Conservation (phyloP, 768 basidiomycete species). For the Lepiota venenata region DNA sequence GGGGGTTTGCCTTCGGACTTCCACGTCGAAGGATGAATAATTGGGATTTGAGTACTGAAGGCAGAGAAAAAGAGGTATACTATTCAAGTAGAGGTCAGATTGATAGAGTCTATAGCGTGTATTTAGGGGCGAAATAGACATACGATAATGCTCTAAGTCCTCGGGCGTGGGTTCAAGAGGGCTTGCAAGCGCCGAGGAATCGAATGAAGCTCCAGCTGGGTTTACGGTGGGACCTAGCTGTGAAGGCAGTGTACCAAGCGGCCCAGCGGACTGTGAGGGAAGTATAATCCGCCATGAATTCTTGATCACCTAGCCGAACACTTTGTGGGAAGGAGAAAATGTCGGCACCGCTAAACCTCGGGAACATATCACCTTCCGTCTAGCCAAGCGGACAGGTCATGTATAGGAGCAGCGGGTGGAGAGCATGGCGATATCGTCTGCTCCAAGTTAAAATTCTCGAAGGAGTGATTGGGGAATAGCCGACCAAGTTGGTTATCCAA, state of each 20-base stretch:
- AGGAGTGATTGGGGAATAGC: conserved; percentile 28
- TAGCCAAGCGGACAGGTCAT: conserved; percentile 30
- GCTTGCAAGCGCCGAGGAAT: conserved; percentile 28
- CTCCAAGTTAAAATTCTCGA: conserved; percentile 6
- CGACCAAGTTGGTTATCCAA: conserved; percentile 29
- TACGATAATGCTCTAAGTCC: conserved; percentile 58
- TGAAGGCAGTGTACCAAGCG: not conserved
- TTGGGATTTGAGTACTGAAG: conserved; percentile 50
- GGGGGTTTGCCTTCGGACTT: conserved; percentile 43
- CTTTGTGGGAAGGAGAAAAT: conserved; percentile 15
- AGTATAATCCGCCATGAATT: conserved; percentile 16
- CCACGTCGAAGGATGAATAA: conserved; percentile 56
- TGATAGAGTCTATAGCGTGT: conserved; percentile 1
- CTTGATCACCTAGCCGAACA: conserved; percentile 16
- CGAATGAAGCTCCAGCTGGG: conserved; percentile 15
- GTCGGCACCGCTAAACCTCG: conserved; percentile 26
- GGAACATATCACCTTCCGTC: conserved; percentile 32
- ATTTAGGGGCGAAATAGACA: conserved; percentile 23
- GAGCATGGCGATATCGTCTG: conserved; percentile 28
- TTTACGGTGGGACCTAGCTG: not conserved
- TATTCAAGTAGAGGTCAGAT: conserved; percentile 19
- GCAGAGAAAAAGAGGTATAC: conserved; percentile 54
- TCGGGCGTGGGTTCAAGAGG: conserved; percentile 31
- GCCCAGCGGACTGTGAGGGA: conserved; percentile 1
- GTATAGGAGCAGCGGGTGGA: conserved; percentile 20